Conservation (phyloP, 495 filamentous ascomycete species). For the Penicillium steckii region DNA sequence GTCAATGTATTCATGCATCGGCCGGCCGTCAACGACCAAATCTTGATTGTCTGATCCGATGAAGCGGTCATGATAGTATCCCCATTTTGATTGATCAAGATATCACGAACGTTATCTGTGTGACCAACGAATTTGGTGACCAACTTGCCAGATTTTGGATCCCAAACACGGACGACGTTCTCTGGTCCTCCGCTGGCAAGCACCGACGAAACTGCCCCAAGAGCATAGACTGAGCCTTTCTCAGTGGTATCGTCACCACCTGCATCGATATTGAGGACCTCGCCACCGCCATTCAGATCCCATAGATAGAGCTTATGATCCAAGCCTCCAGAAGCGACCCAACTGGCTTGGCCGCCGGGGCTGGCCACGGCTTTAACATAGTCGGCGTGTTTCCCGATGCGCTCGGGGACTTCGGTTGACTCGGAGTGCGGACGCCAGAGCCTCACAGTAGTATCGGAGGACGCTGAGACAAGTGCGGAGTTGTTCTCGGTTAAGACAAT, state of each 20-base stretch:
- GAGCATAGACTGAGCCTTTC: conserved; percentile 93
- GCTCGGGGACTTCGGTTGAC: conserved; percentile 63
- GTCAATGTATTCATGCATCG: conserved; percentile 96
- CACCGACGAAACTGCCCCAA: conserved; percentile 71
- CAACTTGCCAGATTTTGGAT: conserved; percentile 81
- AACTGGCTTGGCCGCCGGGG: conserved; percentile 65
- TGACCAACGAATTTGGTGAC: conserved; percentile 98
- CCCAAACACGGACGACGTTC: conserved; percentile 91
- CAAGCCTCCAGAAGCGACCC: conserved; percentile 95
- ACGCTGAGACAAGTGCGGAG: conserved; percentile 84
- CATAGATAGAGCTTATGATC: conserved; percentile 90
- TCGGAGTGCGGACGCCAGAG: conserved; percentile 87
- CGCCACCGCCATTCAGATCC: conserved; percentile 85
- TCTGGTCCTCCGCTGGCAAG: conserved; percentile 93
- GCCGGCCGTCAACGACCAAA: conserved; percentile 93
- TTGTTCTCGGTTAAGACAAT: conserved; percentile 83
- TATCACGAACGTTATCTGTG: conserved; percentile 89
- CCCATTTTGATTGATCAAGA: conserved; percentile 82
- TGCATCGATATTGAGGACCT: conserved; percentile 81
- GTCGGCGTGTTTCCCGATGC: conserved; percentile 90
- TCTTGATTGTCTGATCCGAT: conserved; percentile 94
- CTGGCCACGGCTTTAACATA: conserved; percentile 94
- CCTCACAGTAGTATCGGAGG: conserved; percentile 92
- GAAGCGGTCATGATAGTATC: conserved; percentile 93
- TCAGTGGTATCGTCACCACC: conserved; percentile 74